These are phyloP conservation scores for Didymella sp. DNA, from an alignment of 2,329 filamentous ascomycete genomes.

Conservation along the genomic window DNA sequence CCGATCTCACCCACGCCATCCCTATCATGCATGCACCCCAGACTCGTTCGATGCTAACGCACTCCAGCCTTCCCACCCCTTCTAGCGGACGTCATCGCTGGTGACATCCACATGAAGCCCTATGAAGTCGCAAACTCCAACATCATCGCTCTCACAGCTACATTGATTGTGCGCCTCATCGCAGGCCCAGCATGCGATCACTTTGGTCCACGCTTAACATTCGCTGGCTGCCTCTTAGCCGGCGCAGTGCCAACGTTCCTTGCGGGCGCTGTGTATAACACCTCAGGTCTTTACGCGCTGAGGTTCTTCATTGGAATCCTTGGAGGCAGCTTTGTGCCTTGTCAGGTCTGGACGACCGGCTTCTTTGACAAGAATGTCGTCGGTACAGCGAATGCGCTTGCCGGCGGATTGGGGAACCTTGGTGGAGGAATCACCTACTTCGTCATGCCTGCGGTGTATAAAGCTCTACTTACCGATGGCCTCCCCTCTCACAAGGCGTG, in stretches of 20 bases:
- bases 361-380: conserved; percentile 96
- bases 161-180: conserved; percentile 67
- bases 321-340: conserved; percentile 78
- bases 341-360: conserved; percentile 87
- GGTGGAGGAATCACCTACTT: conserved; percentile 58
- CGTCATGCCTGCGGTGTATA: conserved; percentile 86
- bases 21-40: not conserved
- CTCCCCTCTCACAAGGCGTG: conserved; percentile 73
- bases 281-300: conserved; percentile 69
- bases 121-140: conserved; percentile 83
- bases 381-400: conserved; percentile 84
- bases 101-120: conserved; percentile 74
- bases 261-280: conserved; percentile 73
- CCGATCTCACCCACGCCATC: not conserved
- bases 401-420: conserved; percentile 61
- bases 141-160: conserved; percentile 71
- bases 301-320: conserved; percentile 83
- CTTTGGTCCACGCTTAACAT: conserved; percentile 79
- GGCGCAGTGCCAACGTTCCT: conserved; percentile 84
- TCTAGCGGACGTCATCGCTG: conserved; percentile 67
- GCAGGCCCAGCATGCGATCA: conserved; percentile 81
- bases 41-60: conserved; percentile 11
- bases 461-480: conserved; percentile 67
- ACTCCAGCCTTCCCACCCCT: conserved; percentile 40
- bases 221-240: conserved; percentile 74